Base-by-base conservation (phyloP, 2,329 filamentous ascomycete genomes). In the Penicillium sp. region DNA sequence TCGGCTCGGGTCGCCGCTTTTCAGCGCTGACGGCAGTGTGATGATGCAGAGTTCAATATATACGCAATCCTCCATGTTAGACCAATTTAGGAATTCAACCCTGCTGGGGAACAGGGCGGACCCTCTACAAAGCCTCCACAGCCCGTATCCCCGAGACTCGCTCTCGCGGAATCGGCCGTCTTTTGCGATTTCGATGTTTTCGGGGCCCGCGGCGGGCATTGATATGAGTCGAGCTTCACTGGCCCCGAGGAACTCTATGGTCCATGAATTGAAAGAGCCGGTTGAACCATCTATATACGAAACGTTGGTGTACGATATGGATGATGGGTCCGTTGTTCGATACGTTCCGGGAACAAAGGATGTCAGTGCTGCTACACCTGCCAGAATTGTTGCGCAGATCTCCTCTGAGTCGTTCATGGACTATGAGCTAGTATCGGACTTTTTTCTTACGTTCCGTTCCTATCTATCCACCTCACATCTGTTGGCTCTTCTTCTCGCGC, bases 381-480 rank as follows among this genome's bases (percentile, higher is more conserved):
- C 91, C 3, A 86, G 93, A 11, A 82, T 99, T 31, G 88, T 99
- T 41, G 91, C 92, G 11, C 91, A 99, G 71, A 96, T 99, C 55
- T 97, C 93, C 0, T 97, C 93, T 0, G 89, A 93, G 13, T 90
- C 84, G 41, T 96, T 97, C 66, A 82, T 99, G 64, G 92, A 99
- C 68, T 99, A 99, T 67, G 92, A 97, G 63, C 79, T 99, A 4
- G 82, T 99, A 4, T 97, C 93, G 1, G 93, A 99, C 69, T 99
- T 99, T 72, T 99, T 99, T 64, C 80, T 99, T 18, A 97, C 93
- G 0, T 99, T 89, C 64, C 88, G 93, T 41, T 81, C 87, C 3
- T 99, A 96, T 64, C 76, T 99, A 51, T 84, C 88, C 11, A 78
- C 87, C 0, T 76, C 78, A 16, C 86, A 92, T 60, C 77, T 99